Percentiles rank a stretch among this genome's conserved stretches.
Conservation (phyloP, 2,329 filamentous ascomycete species). For the Fusarium albidum region DNA sequence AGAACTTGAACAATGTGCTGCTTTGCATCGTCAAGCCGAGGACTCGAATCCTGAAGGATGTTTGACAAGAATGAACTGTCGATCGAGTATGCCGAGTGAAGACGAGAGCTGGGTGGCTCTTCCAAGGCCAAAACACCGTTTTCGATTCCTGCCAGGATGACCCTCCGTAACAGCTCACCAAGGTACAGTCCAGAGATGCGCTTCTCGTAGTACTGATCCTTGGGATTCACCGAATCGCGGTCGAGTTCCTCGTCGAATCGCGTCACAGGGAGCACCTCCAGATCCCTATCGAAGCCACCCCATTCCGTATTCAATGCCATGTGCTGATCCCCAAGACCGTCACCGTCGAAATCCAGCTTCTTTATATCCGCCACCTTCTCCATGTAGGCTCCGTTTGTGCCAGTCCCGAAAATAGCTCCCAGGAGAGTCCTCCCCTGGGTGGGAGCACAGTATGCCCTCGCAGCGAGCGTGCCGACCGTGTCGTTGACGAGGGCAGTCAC, state of each 20-base stretch:
- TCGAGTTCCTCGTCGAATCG: slow-evolving; percentile 56
- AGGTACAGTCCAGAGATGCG: slow-evolving; percentile 84
- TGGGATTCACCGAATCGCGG: slow-evolving; percentile 73
- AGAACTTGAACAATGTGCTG: no score
- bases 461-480: slow-evolving; percentile 77
- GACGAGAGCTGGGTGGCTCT: no score
- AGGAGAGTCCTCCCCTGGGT: slow-evolving; percentile 62
- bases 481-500: slow-evolving; percentile 14
- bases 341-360: slow-evolving; percentile 56
- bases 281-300: slow-evolving; percentile 15
- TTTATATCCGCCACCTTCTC: slow-evolving; percentile 63
- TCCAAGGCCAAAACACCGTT: no score
- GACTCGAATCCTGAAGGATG: no score
- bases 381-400: slow-evolving; percentile 82
- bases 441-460: slow-evolving; percentile 67
- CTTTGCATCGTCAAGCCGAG: no score
- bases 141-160: slow-evolving; percentile 45
- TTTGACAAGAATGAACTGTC: no score
- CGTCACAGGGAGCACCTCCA: slow-evolving; percentile 3
- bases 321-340: background rate
- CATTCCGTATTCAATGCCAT: slow-evolving; percentile 21
- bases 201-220: slow-evolving; percentile 85
- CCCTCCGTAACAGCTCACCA: slow-evolving; percentile 76
- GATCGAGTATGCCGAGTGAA: no score
- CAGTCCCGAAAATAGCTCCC: slow-evolving; percentile 83